Conservation (phyloP, 2,329 filamentous ascomycete genomes). For the Fusarium armeniacum region DNA sequence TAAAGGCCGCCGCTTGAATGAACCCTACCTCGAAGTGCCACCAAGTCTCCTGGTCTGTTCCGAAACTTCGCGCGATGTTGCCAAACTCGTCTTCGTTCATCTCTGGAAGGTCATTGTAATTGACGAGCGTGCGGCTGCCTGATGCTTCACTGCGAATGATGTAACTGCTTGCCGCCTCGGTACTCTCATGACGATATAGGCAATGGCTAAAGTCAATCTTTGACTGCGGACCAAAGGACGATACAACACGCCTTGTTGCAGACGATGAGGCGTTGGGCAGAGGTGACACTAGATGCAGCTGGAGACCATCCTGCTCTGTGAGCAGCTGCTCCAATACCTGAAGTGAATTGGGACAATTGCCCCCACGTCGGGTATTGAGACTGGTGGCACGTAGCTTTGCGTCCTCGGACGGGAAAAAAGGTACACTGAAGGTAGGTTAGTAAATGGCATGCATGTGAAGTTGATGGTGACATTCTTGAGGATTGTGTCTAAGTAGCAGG, state of each 20-base stretch:
- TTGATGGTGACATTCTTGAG: conserved; percentile 65
- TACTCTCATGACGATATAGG: conserved; percentile 68
- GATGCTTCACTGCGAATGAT: conserved; percentile 73
- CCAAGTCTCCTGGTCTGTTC: conserved; percentile 63
- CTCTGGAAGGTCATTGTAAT: conserved; percentile 75
- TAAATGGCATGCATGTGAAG: conserved; percentile 4
- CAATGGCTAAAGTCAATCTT: conserved; percentile 67
- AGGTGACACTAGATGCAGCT: conserved; percentile 62
- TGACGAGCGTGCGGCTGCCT: conserved; percentile 77
- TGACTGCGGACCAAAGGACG: conserved; percentile 64
- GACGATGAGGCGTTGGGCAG: conserved; percentile 68
- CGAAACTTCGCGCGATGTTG: conserved; percentile 57
- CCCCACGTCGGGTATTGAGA: conserved; percentile 73
- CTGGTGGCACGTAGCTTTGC: conserved; percentile 76
- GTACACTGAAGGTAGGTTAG: conserved; percentile 64
- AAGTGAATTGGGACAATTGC: conserved; percentile 79
- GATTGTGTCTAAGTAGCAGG: conserved; percentile 80
- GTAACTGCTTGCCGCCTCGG: conserved; percentile 76
- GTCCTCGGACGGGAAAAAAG: conserved; percentile 78
- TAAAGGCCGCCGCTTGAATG: conserved; percentile 3
- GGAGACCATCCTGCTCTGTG: conserved; percentile 45
- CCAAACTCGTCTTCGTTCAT: conserved; percentile 75
- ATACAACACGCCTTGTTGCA: conserved; percentile 65
- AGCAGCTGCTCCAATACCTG: conserved; percentile 78
- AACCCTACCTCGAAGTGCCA: conserved; percentile 78